Evolutionary conservation across 345 rosid species (phyloP).

Genomic region (Rubroshorea leprosula): DNA sequence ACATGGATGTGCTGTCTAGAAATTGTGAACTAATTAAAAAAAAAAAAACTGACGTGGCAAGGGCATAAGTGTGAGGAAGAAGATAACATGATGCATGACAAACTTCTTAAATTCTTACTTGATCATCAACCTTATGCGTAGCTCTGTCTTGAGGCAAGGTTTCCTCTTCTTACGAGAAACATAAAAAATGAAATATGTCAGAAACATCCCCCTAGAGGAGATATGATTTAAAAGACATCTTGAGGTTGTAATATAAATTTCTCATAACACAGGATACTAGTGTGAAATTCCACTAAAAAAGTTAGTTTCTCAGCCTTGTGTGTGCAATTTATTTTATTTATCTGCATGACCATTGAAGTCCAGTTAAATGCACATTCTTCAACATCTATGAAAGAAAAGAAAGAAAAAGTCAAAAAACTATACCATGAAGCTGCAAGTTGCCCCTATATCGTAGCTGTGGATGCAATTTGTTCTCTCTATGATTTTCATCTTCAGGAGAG

Average conservation of each 20-base stretch:
- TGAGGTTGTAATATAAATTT: background rate
- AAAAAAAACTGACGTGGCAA: background rate
- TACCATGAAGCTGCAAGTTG: slow-evolving; percentile 46
- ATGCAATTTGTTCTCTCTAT: slow-evolving; percentile 28
- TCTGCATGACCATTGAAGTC: background rate
- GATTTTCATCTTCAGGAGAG: slow-evolving; percentile 22
- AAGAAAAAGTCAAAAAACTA: slow-evolving; percentile 3
- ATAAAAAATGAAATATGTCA: slow-evolving; percentile 12
- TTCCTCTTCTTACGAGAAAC: slow-evolving; percentile 30
- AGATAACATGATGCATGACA: too few relatives aligned
- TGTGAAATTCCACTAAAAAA: background rate
- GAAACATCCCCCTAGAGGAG: slow-evolving; percentile 4
- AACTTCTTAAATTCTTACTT: slow-evolving; percentile 26
- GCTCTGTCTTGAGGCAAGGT: slow-evolving; percentile 16
- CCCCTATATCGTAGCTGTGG: slow-evolving; percentile 45
- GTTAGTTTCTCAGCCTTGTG: background rate
- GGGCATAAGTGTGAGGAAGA: background rate
- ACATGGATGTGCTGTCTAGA: too few relatives aligned
- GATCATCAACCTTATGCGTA: slow-evolving; percentile 30
- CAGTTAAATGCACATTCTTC: background rate
- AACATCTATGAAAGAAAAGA: slow-evolving; percentile 2
- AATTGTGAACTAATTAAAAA: background rate
- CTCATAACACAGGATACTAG: background rate
- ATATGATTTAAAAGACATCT: background rate
- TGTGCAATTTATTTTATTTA: background rate